Base-by-base conservation (phyloP, 2,329 filamentous ascomycete species). In the Colletotrichum godetiae region DNA sequence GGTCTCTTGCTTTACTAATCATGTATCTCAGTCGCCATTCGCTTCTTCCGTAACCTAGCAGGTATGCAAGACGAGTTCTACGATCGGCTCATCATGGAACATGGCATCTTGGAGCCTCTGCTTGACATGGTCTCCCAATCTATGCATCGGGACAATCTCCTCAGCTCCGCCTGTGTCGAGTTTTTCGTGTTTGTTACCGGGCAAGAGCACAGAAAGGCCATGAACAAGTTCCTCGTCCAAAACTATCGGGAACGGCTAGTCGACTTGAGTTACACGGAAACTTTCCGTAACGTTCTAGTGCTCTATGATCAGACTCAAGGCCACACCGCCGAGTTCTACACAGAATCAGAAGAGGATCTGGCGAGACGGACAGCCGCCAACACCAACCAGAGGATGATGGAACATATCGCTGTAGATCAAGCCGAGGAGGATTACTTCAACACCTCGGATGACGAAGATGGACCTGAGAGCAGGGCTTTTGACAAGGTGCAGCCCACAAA, bases 391-490 rank as follows among this genome's bases (percentile, higher is more conserved):
- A 93, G 93, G 82, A 90, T 88, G 57, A 89, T 97, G 80, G 94
- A 94, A 79, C 95, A 97, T 66, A 82, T 90, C 11, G 75, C 82
- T 0, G 89, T 95, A 79, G 96, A 98, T 80, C 88, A 92, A 6
- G 91, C 92, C 12, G 94, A 98, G 81, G 96, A 98, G 78, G 95
- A 96, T 56, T 99, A 98, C 82, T 98, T 97, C 89, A 96, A 97
- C 78, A 91, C 90, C 0, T 95, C 94, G 0, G 95, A 98, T 77
- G 86, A 92, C 74, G 85, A 86, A 75, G 77, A 84, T 69, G 76
- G 77, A 66, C 76, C 82, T 77, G 80, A 84, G 75, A 76, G 78
- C 76, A 78, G 78, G 63, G 74, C 78, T 22, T 80, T 78, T 57
- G 81, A 79, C 67, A 84, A 79, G 70, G 77, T 78, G 10, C 76